These are phyloP conservation scores for Elaeis guineensis DNA, from an alignment of 176 grass and related monocot species.

Conservation along the genomic window DNA sequence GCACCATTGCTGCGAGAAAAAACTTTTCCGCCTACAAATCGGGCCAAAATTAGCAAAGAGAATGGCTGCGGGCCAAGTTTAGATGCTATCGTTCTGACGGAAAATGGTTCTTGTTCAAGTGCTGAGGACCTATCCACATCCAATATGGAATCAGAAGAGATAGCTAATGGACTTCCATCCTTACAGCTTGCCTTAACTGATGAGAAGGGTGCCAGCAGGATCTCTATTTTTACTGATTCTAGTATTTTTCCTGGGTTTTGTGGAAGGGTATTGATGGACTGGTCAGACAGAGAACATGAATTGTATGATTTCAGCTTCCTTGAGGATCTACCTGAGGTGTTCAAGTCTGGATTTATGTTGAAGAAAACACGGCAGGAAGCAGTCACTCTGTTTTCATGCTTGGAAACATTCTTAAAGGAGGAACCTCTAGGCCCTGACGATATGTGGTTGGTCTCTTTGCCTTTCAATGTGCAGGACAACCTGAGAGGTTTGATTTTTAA, in stretches of 20 bases:
- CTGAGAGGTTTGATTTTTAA: constrained; percentile 6
- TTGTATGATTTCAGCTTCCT: constrained; percentile 61
- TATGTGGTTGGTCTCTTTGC: constrained; percentile 75
- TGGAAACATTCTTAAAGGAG: constrained; percentile 91
- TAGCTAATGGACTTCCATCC: constrained; percentile 26
- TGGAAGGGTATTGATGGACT: constrained; percentile 66
- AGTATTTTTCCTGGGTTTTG: constrained; percentile 16
- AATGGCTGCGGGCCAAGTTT: constrained; percentile 61
- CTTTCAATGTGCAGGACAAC: not conserved
- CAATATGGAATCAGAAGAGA: constrained; percentile 31
- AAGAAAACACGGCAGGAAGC: constrained; percentile 91
- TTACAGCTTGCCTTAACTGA: constrained; percentile 68
- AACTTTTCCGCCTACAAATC: constrained; percentile 22
- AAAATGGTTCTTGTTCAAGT: constrained; percentile 31
- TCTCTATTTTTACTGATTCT: constrained; percentile 39
- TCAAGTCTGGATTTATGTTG: constrained; percentile 72
- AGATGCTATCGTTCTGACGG: constrained; percentile 63
- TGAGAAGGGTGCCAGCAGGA: constrained; percentile 52
- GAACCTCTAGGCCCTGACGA: constrained; percentile 95
- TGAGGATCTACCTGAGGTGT: constrained; percentile 76
- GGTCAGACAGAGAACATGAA: constrained; percentile 65
- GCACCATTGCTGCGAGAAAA: constrained; percentile 59
- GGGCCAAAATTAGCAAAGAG: constrained; percentile 17
- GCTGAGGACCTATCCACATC: constrained; percentile 33
- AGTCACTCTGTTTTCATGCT: constrained; percentile 84